phyloP scores from a whole-genome alignment of 345 rosid species.

The Gossypium stocksii region DNA sequence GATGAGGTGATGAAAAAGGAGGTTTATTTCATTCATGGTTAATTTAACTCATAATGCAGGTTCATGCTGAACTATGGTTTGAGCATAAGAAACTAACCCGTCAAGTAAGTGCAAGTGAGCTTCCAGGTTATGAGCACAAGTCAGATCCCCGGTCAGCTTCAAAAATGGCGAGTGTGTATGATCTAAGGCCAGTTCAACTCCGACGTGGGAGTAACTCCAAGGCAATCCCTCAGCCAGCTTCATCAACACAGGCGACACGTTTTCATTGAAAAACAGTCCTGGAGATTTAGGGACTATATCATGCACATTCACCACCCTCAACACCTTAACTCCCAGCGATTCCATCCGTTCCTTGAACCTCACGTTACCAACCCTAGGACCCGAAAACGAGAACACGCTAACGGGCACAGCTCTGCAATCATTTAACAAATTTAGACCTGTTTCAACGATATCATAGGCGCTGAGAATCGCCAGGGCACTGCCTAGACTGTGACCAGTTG shows the following conservation, averaged over 20 bases:
- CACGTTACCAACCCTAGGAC: slow-evolving; percentile 77
- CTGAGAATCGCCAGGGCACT: slow-evolving; percentile 70
- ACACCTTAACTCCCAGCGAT: slow-evolving; percentile 54
- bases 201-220: slow-evolving; percentile 81
- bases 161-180: slow-evolving; percentile 69
- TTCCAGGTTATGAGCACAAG: slow-evolving; percentile 67
- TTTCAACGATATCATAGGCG: slow-evolving; percentile 70
- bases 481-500: slow-evolving; percentile 85
- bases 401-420: slow-evolving; percentile 44
- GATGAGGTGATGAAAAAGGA: no score
- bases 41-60: not conserved
- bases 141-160: slow-evolving; percentile 43
- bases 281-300: slow-evolving; percentile 73
- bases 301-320: slow-evolving; percentile 68
- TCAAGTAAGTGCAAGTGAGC: slow-evolving; percentile 76
- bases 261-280: slow-evolving; percentile 64
- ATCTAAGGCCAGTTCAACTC: slow-evolving; percentile 68
- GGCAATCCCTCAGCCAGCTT: slow-evolving; percentile 55
- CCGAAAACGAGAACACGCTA: slow-evolving; percentile 51
- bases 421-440: slow-evolving; percentile 40
- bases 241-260: slow-evolving; percentile 34
- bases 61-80: not conserved
- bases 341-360: slow-evolving; percentile 62
- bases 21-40: not conserved
- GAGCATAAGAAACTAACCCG: slow-evolving; percentile 46